These are phyloP conservation scores for Aphanoascus verrucosus DNA, from an alignment of 2,329 filamentous ascomycete species.

Conservation along the genomic window DNA sequence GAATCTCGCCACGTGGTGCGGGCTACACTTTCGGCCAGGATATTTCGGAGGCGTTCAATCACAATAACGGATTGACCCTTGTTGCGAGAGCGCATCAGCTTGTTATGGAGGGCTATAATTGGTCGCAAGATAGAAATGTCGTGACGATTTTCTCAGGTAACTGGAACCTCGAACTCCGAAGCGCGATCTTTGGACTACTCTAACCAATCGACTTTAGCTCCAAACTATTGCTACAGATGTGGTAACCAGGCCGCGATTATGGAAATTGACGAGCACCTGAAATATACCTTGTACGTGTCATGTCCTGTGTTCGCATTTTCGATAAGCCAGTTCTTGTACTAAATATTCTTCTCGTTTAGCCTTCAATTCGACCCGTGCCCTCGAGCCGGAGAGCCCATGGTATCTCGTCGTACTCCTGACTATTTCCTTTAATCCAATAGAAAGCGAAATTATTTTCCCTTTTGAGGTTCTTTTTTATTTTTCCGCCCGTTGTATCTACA, in stretches of 20 bases:
- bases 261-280: constrained; percentile 98
- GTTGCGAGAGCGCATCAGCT: constrained; percentile 65
- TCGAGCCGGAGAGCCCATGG: constrained; percentile 94
- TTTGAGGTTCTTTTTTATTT: background rate
- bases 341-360: constrained; percentile 43
- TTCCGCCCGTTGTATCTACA: background rate
- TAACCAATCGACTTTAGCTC: constrained; percentile 55
- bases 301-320: background rate
- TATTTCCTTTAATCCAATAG: constrained; percentile 73
- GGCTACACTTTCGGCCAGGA: constrained; percentile 58
- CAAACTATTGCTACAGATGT: constrained; percentile 95
- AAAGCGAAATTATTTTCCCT: background rate
- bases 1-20: constrained; percentile 56
- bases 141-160: constrained; percentile 53
- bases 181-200: background rate
- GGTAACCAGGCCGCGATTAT: constrained; percentile 99
- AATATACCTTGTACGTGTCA: constrained; percentile 89
- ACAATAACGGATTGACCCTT: constrained; percentile 60
- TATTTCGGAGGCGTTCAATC: constrained; percentile 65
- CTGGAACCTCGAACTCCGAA: background rate
- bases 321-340: constrained; percentile 21
- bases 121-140: constrained; percentile 88
- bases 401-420: constrained; percentile 90
- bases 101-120: constrained; percentile 73
- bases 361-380: constrained; percentile 98